These are phyloP conservation scores for Tricholoma flavovirens DNA, from an alignment of 768 basidiomycete genomes.

Conservation along the genomic window DNA sequence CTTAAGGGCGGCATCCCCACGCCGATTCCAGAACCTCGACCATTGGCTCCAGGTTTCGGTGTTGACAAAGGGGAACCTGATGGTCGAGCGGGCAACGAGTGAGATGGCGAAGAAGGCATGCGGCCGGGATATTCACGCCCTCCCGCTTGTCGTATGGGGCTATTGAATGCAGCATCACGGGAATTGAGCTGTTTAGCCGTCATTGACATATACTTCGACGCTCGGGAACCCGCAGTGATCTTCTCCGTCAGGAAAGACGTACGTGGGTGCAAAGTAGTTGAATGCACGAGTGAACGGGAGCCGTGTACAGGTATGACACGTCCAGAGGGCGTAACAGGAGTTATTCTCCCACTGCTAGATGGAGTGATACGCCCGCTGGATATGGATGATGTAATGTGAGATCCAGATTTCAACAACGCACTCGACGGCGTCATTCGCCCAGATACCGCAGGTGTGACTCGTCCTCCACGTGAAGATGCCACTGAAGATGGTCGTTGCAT, in stretches of 20 bases:
- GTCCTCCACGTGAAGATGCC: constrained; percentile 62
- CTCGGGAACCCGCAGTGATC: constrained; percentile 80
- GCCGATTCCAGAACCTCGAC: constrained; percentile 29
- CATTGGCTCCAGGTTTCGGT: constrained; percentile 47
- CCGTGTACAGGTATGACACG: constrained; percentile 32
- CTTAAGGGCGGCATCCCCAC: constrained; percentile 28
- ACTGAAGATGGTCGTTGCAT: constrained; percentile 68
- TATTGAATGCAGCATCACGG: constrained; percentile 28
- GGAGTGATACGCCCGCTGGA: constrained; percentile 37
- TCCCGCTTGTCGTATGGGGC: constrained; percentile 24
- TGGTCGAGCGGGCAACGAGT: constrained; percentile 37
- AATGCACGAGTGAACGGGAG: constrained; percentile 26
- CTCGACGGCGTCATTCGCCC: constrained; percentile 49
- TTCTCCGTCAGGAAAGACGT: constrained; percentile 31
- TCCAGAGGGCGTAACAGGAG: constrained; percentile 36
- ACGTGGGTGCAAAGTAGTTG: constrained; percentile 24
- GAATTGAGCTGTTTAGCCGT: constrained; percentile 76
- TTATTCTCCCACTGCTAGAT: constrained; percentile 42
- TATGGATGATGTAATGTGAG: constrained; percentile 26
- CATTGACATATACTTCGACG: constrained; percentile 78
- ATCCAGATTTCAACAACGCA: constrained; percentile 24
- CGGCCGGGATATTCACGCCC: constrained; percentile 22
- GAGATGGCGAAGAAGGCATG: constrained; percentile 26
- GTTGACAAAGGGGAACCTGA: constrained; percentile 64
- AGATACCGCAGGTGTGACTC: constrained; percentile 52